Evolutionary conservation across 805 yeast genomes (phyloP).

Genomic region (Blastobotrys americana): DNA sequence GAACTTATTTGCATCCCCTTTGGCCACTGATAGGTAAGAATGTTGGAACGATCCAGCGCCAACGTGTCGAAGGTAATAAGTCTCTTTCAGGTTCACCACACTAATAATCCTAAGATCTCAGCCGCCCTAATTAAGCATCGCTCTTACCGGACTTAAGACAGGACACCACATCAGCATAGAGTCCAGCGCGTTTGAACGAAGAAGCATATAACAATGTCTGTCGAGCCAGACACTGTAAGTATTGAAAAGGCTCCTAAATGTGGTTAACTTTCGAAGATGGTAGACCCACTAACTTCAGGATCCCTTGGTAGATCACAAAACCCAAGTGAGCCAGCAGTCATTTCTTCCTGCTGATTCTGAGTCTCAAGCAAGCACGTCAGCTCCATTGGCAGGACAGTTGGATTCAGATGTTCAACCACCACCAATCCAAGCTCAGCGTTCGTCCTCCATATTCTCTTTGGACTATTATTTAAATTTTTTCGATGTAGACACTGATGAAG

Average conservation of each 20-base stretch:
- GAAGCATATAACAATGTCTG: conserved; percentile 10
- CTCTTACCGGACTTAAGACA: no score
- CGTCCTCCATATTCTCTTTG: conserved; percentile 43
- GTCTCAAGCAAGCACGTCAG: conserved; percentile 10
- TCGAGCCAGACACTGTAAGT: conserved; percentile 10
- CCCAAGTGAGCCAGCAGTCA: conserved; percentile 25
- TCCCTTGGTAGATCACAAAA: not conserved
- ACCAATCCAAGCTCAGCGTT: conserved; percentile 25
- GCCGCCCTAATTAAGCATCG: no score
- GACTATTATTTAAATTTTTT: conserved; percentile 59
- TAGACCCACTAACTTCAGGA: conserved; percentile 4
- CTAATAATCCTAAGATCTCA: no score
- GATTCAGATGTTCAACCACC: not conserved
- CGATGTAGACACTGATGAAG: conserved; percentile 61
- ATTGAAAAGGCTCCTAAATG: no score
- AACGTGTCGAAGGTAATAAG: no score
- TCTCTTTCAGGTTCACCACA: no score
- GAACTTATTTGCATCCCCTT: no score
- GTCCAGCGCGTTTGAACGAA: no score
- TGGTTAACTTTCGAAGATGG: no score
- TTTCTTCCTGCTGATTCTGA: conserved; percentile 31
- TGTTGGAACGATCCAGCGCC: no score
- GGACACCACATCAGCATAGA: no score
- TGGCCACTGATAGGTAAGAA: no score
- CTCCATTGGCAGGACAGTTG: not conserved